Percentiles rank a stretch among this genome's conserved stretches.
Conservation (phyloP, 2,329 filamentous ascomycete genomes). For the Fusarium tuaranense region DNA sequence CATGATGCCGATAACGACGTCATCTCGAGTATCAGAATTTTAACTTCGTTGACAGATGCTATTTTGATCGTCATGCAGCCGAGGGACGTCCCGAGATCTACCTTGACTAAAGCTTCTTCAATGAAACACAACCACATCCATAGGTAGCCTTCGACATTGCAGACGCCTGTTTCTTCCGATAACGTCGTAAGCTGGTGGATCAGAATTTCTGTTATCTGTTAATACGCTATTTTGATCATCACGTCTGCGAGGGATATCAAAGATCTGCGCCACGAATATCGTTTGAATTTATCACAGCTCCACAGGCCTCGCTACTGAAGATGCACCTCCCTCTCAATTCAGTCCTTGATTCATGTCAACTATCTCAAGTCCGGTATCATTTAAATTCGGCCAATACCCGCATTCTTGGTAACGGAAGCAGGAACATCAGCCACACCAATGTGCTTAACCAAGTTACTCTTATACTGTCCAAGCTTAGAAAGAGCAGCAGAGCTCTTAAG, state of each 20-base stretch:
- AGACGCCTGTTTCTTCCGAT: not conserved
- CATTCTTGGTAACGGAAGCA: conserved; percentile 10
- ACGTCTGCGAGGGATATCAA: not conserved
- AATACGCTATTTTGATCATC: not conserved
- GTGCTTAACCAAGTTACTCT: conserved; percentile 17
- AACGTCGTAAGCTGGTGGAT: not conserved
- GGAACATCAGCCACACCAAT: conserved; percentile 22
- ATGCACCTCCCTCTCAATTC: not conserved
- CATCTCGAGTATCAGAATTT: not conserved
- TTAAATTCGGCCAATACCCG: conserved; percentile 18
- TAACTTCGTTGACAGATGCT: not conserved
- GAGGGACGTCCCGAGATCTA: not conserved
- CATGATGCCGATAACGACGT: not conserved
- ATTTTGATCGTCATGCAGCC: not conserved
- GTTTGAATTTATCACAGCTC: not conserved
- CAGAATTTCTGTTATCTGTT: not conserved
- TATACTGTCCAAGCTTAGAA: conserved; percentile 12
- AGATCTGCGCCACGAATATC: not conserved
- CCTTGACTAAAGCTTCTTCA: not conserved
- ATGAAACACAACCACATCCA: not conserved
- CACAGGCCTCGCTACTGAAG: too few species aligned
- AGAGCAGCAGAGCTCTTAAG: conserved; percentile 16
- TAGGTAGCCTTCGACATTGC: not conserved
- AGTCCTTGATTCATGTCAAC: too few species aligned
- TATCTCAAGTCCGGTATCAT: not conserved